A percentile compares a stretch with the other conserved stretches of the same genome.
These are phyloP conservation scores for Eimeria acervulina DNA, from an alignment of 169 alveolate species.

Conservation along the genomic window DNA sequence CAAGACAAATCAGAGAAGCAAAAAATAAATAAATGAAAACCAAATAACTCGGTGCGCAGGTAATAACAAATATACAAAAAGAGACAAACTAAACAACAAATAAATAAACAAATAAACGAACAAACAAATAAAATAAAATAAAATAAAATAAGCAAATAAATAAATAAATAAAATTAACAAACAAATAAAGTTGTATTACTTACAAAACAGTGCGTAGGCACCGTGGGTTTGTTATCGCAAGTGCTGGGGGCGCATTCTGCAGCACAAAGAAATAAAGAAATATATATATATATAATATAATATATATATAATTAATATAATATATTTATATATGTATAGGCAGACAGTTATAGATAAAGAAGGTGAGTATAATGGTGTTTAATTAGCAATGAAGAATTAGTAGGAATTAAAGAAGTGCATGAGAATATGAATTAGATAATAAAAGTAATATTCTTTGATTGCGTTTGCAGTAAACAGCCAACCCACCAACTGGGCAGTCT, in stretches of 20 bases:
- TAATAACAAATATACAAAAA: not conserved
- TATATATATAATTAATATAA: not conserved
- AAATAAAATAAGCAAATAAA: no score
- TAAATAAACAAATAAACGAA: not conserved
- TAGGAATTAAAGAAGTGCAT: not conserved
- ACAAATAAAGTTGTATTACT: conserved; percentile 6
- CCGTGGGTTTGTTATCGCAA: conserved; percentile 79
- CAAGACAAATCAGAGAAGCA: no score
- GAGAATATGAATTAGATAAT: no score
- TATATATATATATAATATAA: no score
- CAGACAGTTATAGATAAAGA: no score
- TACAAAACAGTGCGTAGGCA: conserved; percentile 79
- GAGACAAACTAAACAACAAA: no score
- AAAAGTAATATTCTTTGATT: not conserved
- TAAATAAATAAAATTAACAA: no score
- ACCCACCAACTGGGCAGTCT: conserved; percentile 73
- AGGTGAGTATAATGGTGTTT: no score
- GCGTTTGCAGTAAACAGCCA: no score
- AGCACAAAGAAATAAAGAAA: not conserved
- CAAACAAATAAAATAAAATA: no score
- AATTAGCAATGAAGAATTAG: no score
- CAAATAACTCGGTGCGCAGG: no score
- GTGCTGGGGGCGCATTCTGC: conserved; percentile 77
- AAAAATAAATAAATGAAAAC: not conserved
- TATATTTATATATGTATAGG: not conserved